phyloP scores from a whole-genome alignment of 768 basidiomycete species.

The Jaapia argillacea region DNA sequence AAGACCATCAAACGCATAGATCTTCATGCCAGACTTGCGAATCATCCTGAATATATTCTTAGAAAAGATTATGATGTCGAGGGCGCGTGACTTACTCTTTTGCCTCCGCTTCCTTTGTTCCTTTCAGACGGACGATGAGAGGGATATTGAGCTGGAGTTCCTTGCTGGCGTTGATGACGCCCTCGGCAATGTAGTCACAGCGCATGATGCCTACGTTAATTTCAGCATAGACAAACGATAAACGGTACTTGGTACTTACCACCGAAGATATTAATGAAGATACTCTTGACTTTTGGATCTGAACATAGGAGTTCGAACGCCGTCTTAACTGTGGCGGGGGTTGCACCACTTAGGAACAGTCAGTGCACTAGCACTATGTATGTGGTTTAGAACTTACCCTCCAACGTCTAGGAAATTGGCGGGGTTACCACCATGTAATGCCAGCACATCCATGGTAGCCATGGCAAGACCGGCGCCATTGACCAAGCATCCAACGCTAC shows the following conservation, averaged over 20 bases:
- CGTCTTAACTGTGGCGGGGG: conserved; percentile 99
- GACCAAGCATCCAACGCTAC: conserved; percentile 92
- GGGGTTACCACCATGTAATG: conserved; percentile 91
- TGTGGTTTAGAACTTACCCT: conserved; percentile 48
- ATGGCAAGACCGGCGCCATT: conserved; percentile 98
- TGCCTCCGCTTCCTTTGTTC: conserved; percentile 93
- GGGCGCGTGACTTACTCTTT: conserved; percentile 59
- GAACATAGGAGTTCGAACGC: conserved; percentile 91
- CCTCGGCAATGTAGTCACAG: conserved; percentile 96
- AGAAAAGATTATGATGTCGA: background rate
- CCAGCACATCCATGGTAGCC: conserved; percentile 99
- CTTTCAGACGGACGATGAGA: conserved; percentile 89
- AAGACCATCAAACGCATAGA: conserved; percentile 85
- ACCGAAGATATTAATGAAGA: conserved; percentile 98
- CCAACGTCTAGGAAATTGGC: conserved; percentile 99
- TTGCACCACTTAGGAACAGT: conserved; percentile 64
- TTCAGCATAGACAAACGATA: background rate
- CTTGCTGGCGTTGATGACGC: conserved; percentile 96
- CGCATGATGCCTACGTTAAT: conserved; percentile 77
- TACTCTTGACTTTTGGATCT: conserved; percentile 92
- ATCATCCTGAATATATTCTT: conserved; percentile 61
- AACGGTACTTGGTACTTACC: conserved; percentile 29
- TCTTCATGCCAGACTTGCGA: conserved; percentile 83
- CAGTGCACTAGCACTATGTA: conserved; percentile 5
- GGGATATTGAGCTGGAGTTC: conserved; percentile 82